Conservation (phyloP, 2,329 filamentous ascomycete genomes). For the Aspergillus nomiae region DNA sequence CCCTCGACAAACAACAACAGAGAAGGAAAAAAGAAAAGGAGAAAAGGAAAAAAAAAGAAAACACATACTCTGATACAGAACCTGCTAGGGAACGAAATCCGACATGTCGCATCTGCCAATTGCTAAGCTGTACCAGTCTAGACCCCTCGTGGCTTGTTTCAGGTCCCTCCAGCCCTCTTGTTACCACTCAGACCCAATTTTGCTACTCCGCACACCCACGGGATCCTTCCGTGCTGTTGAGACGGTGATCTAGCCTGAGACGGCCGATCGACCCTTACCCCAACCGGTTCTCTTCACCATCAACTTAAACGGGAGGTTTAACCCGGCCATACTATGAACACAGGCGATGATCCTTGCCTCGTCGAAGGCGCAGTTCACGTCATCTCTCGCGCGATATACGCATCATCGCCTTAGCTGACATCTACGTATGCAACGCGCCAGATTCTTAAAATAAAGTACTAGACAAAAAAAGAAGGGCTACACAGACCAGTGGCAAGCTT, state of each 20-base stretch:
- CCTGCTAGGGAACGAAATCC: neutral
- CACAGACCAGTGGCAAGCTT: too few species aligned
- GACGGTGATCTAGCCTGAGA: conserved; percentile 1
- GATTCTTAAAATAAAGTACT: neutral
- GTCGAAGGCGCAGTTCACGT: neutral
- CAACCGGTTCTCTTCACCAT: neutral
- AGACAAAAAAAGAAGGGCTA: neutral
- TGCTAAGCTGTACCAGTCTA: neutral
- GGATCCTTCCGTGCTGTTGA: conserved; percentile 5
- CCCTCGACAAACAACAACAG: too few species aligned
- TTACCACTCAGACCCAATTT: neutral
- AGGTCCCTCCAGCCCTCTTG: neutral
- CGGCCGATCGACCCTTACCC: conserved; percentile 1
- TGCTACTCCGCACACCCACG: neutral
- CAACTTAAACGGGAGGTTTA: neutral
- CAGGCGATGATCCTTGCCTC: neutral
- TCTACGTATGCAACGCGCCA: neutral
- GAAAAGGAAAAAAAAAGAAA: neutral
- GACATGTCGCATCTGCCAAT: neutral
- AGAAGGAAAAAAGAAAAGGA: neutral
- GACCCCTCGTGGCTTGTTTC: conserved; percentile 8
- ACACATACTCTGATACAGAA: neutral
- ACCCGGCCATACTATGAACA: neutral
- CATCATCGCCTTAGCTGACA: neutral
- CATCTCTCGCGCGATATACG: neutral